Evolutionary conservation across 2,329 filamentous ascomycete genomes (phyloP).

Genomic region (Aureobasidium sp.): DNA sequence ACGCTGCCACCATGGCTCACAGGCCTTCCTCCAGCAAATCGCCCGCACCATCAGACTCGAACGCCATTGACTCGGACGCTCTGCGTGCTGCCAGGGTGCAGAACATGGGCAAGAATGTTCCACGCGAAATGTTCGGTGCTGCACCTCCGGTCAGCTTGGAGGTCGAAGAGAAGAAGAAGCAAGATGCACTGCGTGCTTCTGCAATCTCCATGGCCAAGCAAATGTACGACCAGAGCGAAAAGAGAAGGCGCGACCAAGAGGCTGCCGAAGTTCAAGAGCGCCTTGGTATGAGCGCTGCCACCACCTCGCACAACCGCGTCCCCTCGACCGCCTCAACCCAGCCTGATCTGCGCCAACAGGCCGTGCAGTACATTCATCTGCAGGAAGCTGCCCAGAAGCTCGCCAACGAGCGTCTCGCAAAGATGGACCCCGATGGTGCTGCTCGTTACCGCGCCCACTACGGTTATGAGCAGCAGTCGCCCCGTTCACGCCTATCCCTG

Average conservation of each 20-base stretch:
- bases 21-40: slow-evolving; percentile 35
- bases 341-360: slow-evolving; percentile 47
- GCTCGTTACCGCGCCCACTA: slow-evolving; percentile 71
- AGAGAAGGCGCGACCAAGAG: slow-evolving; percentile 50
- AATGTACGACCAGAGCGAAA: slow-evolving; percentile 65
- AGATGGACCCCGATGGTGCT: slow-evolving; percentile 62
- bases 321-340: slow-evolving; percentile 26
- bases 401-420: slow-evolving; percentile 74
- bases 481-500: slow-evolving; percentile 41
- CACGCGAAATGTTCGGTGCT: slow-evolving; percentile 70
- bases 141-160: slow-evolving; percentile 65
- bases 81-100: slow-evolving; percentile 57
- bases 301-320: slow-evolving; percentile 28
- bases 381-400: slow-evolving; percentile 84
- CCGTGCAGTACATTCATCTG: slow-evolving; percentile 52
- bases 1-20: slow-evolving; percentile 64
- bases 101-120: slow-evolving; percentile 60
- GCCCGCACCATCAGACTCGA: slow-evolving; percentile 7
- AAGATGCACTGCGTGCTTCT: slow-evolving; percentile 69
- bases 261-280: slow-evolving; percentile 16
- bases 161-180: slow-evolving; percentile 63
- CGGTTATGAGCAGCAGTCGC: slow-evolving; percentile 49
- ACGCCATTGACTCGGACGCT: slow-evolving; percentile 37
- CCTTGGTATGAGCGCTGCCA: slow-evolving; percentile 23
- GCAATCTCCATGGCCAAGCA: slow-evolving; percentile 83